Evolutionary conservation across 805 yeast genomes (phyloP).

Genomic region (Starmerella stellata): DNA sequence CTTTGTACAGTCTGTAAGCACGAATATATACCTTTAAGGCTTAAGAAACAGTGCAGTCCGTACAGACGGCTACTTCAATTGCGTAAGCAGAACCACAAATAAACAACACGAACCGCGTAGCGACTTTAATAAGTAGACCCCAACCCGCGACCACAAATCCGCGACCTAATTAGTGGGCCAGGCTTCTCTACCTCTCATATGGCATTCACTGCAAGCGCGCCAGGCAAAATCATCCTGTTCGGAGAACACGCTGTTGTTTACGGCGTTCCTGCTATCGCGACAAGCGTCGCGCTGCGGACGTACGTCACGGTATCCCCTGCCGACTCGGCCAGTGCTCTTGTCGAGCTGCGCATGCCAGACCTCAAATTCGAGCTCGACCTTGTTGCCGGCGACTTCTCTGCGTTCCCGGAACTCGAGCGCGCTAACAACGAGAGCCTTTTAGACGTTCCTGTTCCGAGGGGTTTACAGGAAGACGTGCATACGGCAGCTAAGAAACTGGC

Average conservation of each 20-base stretch:
- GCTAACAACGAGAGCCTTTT: background rate
- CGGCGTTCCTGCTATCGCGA: slow-evolving; percentile 88
- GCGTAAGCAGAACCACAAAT: too few relatives aligned
- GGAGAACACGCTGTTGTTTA: slow-evolving; percentile 97
- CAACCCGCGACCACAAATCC: too few relatives aligned
- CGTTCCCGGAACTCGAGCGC: background rate
- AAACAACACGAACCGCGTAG: background rate
- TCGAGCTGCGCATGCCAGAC: slow-evolving; percentile 69
- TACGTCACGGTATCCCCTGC: slow-evolving; percentile 42
- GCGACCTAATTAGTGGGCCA: too few relatives aligned
- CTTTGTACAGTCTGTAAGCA: too few relatives aligned
- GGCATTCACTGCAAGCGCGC: slow-evolving; percentile 64
- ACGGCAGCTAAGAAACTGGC: slow-evolving; percentile 35
- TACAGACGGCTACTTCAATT: too few relatives aligned
- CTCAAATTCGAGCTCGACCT: slow-evolving; percentile 49
- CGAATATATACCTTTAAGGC: too few relatives aligned
- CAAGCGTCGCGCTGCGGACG: slow-evolving; percentile 74
- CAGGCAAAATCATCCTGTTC: slow-evolving; percentile 87
- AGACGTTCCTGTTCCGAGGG: slow-evolving; percentile 7
- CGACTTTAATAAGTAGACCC: too few relatives aligned
- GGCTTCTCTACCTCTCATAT: background rate
- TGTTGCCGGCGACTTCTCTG: slow-evolving; percentile 33
- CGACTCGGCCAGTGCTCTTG: slow-evolving; percentile 8
- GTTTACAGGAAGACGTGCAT: slow-evolving; percentile 30
- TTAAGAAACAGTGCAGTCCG: too few relatives aligned